Evolutionary conservation across 257 asterid genomes (phyloP).

Genomic region (Solanum piurae): DNA sequence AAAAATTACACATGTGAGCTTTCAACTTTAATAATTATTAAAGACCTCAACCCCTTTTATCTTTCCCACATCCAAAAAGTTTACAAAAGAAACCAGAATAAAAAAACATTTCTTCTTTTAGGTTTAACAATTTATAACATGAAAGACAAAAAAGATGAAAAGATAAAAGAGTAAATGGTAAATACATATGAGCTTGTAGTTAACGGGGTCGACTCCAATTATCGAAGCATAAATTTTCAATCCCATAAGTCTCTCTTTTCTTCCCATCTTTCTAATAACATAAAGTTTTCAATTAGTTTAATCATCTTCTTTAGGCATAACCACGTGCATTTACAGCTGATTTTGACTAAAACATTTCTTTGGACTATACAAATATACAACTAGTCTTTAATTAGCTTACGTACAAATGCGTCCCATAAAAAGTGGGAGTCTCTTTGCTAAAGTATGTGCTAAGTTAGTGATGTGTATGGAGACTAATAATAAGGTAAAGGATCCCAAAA

Average conservation of each 20-base stretch:
- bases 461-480: conserved; percentile 7
- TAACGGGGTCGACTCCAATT: conserved; percentile 1
- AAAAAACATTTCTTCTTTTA: not conserved
- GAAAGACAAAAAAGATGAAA: not conserved
- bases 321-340: conserved; percentile 35
- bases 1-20: not conserved
- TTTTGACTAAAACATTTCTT: conserved; percentile 4
- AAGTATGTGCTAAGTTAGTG: conserved; percentile 10
- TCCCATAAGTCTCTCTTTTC: not conserved
- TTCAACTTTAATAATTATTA: not conserved
- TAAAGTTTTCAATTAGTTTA: not conserved
- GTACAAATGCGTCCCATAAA: conserved; percentile 1
- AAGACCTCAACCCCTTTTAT: not conserved
- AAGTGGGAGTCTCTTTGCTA: conserved; percentile 7
- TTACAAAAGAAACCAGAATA: not conserved
- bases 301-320: not conserved
- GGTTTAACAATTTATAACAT: not conserved
- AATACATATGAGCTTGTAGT: not conserved
- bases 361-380: not conserved
- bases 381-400: not conserved
- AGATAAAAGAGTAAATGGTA: not conserved
- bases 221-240: not conserved
- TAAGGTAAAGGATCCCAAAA: not conserved
- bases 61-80: not conserved
- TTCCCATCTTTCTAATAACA: not conserved